phyloP scores from a whole-genome alignment of 2,329 filamentous ascomycete genomes.

The Stachybotrys chartarum region DNA sequence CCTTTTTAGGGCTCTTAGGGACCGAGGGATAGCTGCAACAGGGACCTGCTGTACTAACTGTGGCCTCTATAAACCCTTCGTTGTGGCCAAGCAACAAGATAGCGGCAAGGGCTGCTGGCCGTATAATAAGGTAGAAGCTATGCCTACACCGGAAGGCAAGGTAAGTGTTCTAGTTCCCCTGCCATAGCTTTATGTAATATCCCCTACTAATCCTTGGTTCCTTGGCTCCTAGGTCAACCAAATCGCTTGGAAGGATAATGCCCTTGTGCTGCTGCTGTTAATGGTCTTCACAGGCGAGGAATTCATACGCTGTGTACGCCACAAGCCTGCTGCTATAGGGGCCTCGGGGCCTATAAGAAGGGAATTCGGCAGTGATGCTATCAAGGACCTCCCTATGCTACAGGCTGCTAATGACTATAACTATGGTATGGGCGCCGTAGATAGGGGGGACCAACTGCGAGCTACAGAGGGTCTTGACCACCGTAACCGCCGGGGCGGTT shows the following conservation, averaged over 20 bases:
- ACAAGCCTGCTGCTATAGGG: conserved; percentile 1
- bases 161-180: not conserved
- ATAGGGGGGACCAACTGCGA: conserved; percentile 5
- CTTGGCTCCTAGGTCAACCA: conserved; percentile 3
- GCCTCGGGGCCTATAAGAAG: conserved; percentile 1
- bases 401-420: conserved; percentile 4
- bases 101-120: not conserved
- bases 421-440: conserved; percentile 5
- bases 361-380: conserved; percentile 4
- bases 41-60: not conserved
- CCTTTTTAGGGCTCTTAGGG: not conserved
- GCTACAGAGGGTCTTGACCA: not conserved
- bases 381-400: not conserved
- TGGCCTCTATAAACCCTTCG: not conserved
- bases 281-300: conserved; percentile 2
- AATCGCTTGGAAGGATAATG: conserved; percentile 10
- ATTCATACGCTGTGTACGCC: not conserved
- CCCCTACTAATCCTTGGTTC: not conserved
- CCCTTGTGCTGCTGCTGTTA: conserved; percentile 6
- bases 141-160: not conserved
- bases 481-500: not conserved
- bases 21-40: not conserved
- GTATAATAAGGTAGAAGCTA: not conserved
- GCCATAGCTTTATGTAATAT: too few relatives aligned
- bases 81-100: conserved; percentile 1